Base-by-base conservation (phyloP, 306 rosid genomes). In the Trifolium subterraneum region DNA sequence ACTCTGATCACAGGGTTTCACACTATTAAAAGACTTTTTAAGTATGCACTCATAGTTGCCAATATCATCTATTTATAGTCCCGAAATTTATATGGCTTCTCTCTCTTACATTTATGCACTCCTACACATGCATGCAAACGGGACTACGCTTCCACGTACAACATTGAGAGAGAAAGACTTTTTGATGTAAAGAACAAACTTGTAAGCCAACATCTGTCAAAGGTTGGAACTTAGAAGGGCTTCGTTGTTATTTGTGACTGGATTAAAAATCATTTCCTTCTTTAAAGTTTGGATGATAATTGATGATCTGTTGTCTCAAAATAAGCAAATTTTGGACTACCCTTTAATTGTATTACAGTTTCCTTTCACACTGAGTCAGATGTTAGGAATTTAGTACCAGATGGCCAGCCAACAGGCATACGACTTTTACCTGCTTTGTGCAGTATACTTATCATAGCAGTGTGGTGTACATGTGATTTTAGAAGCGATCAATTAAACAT, bases 21-120 rank as follows among this genome's bases (percentile, higher is more conserved):
- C 59, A 25, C 45, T 66, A 15, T 25, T 4, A 72, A 71, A 67
- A 38, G 36, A 81, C 61, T 62, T 78, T 64, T 64, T 47, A n/a
- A 65, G 54, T 20, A 25, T 27, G 4, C 6, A 23, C 35, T 55
- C 5, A 0, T 45, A 23, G 52, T 59, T 81, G 31, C 68, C 61
- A 39, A 20, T 48, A 50, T 50, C 54, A 76, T 42, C 52, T 68
- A 39, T 56, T 22, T 44, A 33, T 73, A 25, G 6, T 68, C 9
- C 9, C 52, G 31, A 27, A 58, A 27, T 23, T 56, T 23, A 23
- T 56, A 56, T 23, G 63, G 64, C 19, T 25, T 58, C 10, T 27
- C 64, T 25, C 71, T 60, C 61, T 25, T 55, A 18, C 70, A 31
- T 25, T 22, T 19, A n/a, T 4, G 33, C 19, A 4, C 9, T 29